phyloP scores from a whole-genome alignment of 1,284 basidiomycete species.

The Wallemia mellicola region DNA sequence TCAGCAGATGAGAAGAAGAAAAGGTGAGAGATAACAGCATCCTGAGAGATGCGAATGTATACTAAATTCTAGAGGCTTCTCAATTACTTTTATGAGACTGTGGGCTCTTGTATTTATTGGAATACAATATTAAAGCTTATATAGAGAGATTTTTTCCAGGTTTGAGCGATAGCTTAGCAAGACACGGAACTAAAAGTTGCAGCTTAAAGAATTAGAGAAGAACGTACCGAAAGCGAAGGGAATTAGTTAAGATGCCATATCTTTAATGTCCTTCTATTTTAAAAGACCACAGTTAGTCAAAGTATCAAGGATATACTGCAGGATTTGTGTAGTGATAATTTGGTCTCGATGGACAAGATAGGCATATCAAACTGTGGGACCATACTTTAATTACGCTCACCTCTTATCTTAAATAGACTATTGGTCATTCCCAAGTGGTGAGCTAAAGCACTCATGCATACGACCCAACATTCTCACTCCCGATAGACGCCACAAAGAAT shows the following conservation, averaged over 20 bases:
- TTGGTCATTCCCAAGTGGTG: background rate
- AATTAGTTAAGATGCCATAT: conserved; percentile 27
- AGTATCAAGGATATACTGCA: conserved; percentile 64
- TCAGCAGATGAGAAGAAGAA: conserved; percentile 16
- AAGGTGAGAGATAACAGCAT: conserved; percentile 10
- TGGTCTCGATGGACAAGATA: conserved; percentile 60
- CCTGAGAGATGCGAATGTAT: background rate
- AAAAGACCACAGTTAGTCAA: conserved; percentile 32
- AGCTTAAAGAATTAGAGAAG: conserved; percentile 71
- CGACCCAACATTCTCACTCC: background rate
- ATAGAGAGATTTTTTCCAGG: conserved; percentile 63
- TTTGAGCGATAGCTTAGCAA: conserved; percentile 8
- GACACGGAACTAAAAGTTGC: conserved; percentile 3
- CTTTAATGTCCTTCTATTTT: background rate
- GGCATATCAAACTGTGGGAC: conserved; percentile 58
- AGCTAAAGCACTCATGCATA: background rate
- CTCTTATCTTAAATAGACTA: background rate
- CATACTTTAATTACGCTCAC: background rate
- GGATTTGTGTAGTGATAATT: conserved; percentile 46
- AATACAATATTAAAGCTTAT: background rate
- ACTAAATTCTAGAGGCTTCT: conserved; percentile 19
- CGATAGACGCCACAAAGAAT: background rate
- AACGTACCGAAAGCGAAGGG: conserved; percentile 39
- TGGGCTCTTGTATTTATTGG: conserved; percentile 14
- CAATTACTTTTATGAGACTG: conserved; percentile 69